phyloP scores from a whole-genome alignment of 805 yeast species.

The Starmera caribaea region DNA sequence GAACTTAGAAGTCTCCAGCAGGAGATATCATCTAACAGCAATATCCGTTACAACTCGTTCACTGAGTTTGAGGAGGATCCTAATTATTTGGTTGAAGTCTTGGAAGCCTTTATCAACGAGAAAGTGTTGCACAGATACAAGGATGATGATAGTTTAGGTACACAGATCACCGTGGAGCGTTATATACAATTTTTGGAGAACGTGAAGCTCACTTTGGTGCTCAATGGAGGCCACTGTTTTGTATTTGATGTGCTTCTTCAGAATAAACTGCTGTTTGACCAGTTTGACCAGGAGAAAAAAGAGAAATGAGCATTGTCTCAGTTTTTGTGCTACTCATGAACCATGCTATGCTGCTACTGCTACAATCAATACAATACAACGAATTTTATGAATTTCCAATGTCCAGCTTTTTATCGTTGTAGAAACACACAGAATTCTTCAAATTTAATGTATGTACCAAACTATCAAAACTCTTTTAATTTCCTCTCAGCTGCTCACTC shows the following conservation, averaged over 20 bases:
- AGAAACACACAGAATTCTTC: not conserved
- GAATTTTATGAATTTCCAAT: not conserved
- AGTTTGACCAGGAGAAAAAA: slow-evolving; percentile 13
- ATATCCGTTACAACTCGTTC: slow-evolving; percentile 18
- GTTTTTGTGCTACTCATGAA: no score
- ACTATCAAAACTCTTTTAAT: not conserved
- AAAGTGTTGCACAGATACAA: slow-evolving; percentile 18
- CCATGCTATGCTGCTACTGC: not conserved
- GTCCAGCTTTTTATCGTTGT: not conserved
- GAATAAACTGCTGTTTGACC: slow-evolving; percentile 37
- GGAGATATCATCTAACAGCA: slow-evolving; percentile 14
- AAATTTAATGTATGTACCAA: no score
- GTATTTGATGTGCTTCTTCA: slow-evolving; percentile 47
- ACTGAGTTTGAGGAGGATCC: slow-evolving; percentile 30
- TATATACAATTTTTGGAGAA: slow-evolving; percentile 30
- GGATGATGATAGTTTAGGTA: slow-evolving; percentile 9
- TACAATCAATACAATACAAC: not conserved
- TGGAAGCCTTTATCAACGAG: slow-evolving; percentile 29
- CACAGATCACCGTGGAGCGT: slow-evolving; percentile 15
- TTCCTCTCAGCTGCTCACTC: not conserved
- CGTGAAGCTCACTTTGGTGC: slow-evolving; percentile 30
- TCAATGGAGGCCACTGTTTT: slow-evolving; percentile 52
- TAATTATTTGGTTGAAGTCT: slow-evolving; percentile 26
- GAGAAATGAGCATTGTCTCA: no score
- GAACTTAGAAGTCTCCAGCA: slow-evolving; percentile 28